Evolutionary conservation across 2,329 filamentous ascomycete genomes (phyloP), one percentile per base, ranked within the genome.

Genomic region (Plenodomus biglobosus): DNA sequence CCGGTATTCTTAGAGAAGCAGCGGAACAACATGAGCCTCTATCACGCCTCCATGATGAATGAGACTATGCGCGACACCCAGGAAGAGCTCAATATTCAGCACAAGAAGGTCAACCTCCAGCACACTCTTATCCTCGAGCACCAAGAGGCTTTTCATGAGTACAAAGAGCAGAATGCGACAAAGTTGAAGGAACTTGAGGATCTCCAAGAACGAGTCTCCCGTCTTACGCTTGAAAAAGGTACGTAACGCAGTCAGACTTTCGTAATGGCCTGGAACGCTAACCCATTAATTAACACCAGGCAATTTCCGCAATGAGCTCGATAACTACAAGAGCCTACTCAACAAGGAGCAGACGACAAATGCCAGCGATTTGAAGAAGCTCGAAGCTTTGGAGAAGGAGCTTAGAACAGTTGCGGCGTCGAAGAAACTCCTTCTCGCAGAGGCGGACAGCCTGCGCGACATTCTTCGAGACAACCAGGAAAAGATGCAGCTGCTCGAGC

Each of bases 21-120:
- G 45, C 58, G 62, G 15, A 54, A 64, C 21, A 65, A 63, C 41
- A 55, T 64, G 49, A 56, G 52, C 20, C 48, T 69, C 3, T 57
- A 62, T 27, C 60, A 64, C 40, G 49, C 43, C 7, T 55, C 63
- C 1, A 46, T 58, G 40, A 40, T 67, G 42, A 64, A 64, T n/a
- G 55, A 64, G 27, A 56, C 52, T 3, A 55, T 65, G 15, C 51
- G 41, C 8, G 56, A 62, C 2, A 52, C 57, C 13, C 61, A 65
- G 24, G 49, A 59, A 3, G 61, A 68, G 52, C 44, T 69, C 3
- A 56, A 59, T 3, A 45, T 56, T 6, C 61, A 66, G 42, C 50
- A 65, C 41, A 65, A 66, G 43, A 67, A 66, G 48, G 51, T 63
- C 44, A 59, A 62, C 13, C 43, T 64, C 13, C 63, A 66, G 48